Base-by-base conservation (phyloP, 108 stramenopile genomes). In the Fragilaria radians region DNA sequence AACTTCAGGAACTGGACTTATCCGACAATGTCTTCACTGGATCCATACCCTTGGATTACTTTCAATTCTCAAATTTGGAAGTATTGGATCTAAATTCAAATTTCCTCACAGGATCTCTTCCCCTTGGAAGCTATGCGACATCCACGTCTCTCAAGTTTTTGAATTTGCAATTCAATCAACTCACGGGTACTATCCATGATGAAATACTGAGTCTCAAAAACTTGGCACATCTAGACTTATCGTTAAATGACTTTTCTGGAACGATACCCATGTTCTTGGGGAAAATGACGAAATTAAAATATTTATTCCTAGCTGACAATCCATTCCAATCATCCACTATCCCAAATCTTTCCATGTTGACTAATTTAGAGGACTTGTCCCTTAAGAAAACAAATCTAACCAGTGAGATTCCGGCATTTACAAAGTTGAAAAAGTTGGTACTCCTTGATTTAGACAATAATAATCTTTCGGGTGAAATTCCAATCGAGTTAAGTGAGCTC, bases 181-280 rank as follows among this genome's bases (percentile, higher is more conserved):
- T 89, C 48, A 50, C 52, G 2, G 81, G 84, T 3, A 29, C 36
- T 9, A 72, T 89, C 21, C 85, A 83, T 11, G 48, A 51, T n/a
- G 28, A 28, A 5, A 54, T 79, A 9, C 49, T 25, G 34, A 66
- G 66, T 29, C 61, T 73, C 21, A 18, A 19, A 14, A 47, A 56
- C 14, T 50, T 79, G 30, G 25, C 24, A 4, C 48, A 66, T 7
- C 28, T 81, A 29, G 61, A 70, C 48, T 27, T 81, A 42, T 62
- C 71, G 47, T 66, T 68, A 46, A 81, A 81, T 51, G 23, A 54
- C 4, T 47, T 81, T 3, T 51, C 36, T 4, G 76, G 76, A 19
- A n/a, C 19, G 18, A 48, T 71, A n/a, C 63, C 77, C 3, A 65
- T 33, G 23, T 18, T 27, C 26, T 62, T 31, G 65, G 66, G 66